A percentile compares a stretch with the other conserved stretches of the same genome.
Conservation (phyloP, 2,329 filamentous ascomycete genomes). For the Rutstroemia sp. region DNA sequence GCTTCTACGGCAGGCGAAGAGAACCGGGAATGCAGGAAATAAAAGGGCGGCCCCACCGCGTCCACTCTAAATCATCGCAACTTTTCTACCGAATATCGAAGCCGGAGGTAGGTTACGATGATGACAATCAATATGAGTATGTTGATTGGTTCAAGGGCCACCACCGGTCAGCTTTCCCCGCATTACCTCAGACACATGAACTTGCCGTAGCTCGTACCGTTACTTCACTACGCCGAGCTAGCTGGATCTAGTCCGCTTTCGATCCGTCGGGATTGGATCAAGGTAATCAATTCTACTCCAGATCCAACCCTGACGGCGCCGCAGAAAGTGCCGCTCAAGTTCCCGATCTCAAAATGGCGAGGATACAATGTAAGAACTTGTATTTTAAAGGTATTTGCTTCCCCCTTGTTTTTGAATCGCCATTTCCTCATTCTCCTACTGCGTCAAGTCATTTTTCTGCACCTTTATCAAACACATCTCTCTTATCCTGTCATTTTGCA, state of each 20-base stretch:
- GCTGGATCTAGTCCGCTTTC: background rate
- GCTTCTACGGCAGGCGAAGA: background rate
- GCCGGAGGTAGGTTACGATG: slow-evolving; percentile 4
- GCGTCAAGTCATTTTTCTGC: background rate
- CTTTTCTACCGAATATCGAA: slow-evolving; percentile 10
- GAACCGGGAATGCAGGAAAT: background rate
- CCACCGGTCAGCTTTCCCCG: background rate
- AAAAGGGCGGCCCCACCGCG: too few species aligned
- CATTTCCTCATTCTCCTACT: background rate
- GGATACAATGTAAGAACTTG: background rate
- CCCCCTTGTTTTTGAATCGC: background rate
- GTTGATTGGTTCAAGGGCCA: background rate
- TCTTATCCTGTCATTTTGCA: background rate
- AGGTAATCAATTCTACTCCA: background rate
- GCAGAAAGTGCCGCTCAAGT: background rate
- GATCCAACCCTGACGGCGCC: background rate
- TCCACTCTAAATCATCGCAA: background rate
- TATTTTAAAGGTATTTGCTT: background rate
- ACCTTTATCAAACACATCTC: too few species aligned
- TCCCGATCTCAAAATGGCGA: background rate
- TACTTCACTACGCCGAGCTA: background rate
- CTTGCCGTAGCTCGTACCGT: slow-evolving; percentile 7
- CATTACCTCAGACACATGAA: background rate
- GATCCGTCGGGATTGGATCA: background rate
- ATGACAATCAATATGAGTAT: background rate